These are phyloP conservation scores for Blastobotrys capitulatus DNA, from an alignment of 1,139 yeast species.

Conservation along the genomic window DNA sequence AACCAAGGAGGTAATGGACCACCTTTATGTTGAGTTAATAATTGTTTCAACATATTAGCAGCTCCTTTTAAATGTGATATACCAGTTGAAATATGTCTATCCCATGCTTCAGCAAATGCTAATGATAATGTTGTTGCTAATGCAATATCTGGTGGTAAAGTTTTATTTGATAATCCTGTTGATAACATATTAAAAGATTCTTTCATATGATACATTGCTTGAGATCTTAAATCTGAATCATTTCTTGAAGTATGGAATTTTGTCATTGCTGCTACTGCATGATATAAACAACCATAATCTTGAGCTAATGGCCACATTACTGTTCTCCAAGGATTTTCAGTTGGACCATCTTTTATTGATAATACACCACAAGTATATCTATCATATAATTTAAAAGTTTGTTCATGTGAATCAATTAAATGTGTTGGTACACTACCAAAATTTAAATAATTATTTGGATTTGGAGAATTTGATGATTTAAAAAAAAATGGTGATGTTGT, in stretches of 20 bases:
- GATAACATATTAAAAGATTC: slow-evolving; percentile 54
- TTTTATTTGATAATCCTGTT: slow-evolving; percentile 45
- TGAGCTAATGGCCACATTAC: slow-evolving; percentile 51
- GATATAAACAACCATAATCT: slow-evolving; percentile 50
- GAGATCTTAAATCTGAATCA: slow-evolving; percentile 41
- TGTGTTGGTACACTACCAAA: slow-evolving; percentile 5
- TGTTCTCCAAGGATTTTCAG: slow-evolving; percentile 66
- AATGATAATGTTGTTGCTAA: slow-evolving; percentile 57
- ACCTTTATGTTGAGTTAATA: slow-evolving; percentile 15
- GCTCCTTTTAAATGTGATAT: slow-evolving; percentile 66
- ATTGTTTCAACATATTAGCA: slow-evolving; percentile 47
- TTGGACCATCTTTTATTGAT: slow-evolving; percentile 58
- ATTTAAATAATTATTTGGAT: no score
- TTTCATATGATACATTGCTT: slow-evolving; percentile 55
- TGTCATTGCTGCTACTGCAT: slow-evolving; percentile 62
- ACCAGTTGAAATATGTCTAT: slow-evolving; percentile 58
- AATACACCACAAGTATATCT: slow-evolving; percentile 48
- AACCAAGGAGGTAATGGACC: slow-evolving; percentile 30
- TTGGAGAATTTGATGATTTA: background rate
- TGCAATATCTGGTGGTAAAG: slow-evolving; percentile 60
- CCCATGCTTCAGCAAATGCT: slow-evolving; percentile 67
- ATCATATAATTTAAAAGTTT: slow-evolving; percentile 30
- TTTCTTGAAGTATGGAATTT: slow-evolving; percentile 54
- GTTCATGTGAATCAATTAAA: slow-evolving; percentile 16
- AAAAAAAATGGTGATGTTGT: background rate